phyloP scores from a whole-genome alignment of 257 asterid genomes.

The Nicotiana benthamiana region DNA sequence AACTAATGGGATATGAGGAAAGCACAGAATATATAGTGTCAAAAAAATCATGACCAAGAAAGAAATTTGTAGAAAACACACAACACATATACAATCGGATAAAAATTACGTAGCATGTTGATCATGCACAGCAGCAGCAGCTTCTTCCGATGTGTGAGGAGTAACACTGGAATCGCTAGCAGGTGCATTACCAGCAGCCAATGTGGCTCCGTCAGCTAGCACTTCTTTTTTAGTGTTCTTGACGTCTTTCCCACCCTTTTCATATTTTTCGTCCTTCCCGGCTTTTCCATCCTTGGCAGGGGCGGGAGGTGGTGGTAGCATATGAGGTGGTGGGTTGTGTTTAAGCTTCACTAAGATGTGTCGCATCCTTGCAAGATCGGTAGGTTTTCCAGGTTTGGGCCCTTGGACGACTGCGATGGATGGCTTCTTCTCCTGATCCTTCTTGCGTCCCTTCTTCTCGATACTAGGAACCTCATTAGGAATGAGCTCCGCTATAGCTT shows the following conservation, averaged over 20 bases:
- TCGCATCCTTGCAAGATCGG: slow-evolving; percentile 15
- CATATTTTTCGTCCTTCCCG: slow-evolving; percentile 23
- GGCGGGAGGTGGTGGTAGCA: neutral
- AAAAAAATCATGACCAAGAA: neutral
- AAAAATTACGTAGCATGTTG: neutral
- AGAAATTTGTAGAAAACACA: neutral
- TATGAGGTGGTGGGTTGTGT: slow-evolving; percentile 13
- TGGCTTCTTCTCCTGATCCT: slow-evolving; percentile 42
- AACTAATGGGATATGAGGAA: neutral
- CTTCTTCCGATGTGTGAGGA: slow-evolving; percentile 27
- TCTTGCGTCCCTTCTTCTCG: slow-evolving; percentile 78
- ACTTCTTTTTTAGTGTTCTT: slow-evolving; percentile 41
- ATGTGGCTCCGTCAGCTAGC: slow-evolving; percentile 15
- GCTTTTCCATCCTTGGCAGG: neutral
- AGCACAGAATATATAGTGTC: neutral
- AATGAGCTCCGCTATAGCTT: slow-evolving; percentile 79
- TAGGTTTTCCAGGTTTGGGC: slow-evolving; percentile 74
- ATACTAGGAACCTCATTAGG: slow-evolving; percentile 80
- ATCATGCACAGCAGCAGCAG: slow-evolving; percentile 26
- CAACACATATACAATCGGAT: neutral
- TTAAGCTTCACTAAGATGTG: slow-evolving; percentile 9
- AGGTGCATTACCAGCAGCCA: slow-evolving; percentile 13
- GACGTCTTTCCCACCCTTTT: slow-evolving; percentile 39
- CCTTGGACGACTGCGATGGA: slow-evolving; percentile 68
- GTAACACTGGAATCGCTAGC: slow-evolving; percentile 33